Evolutionary conservation across 1,139 yeast species (phyloP).

Genomic region (Hyphopichia khmerensis): DNA sequence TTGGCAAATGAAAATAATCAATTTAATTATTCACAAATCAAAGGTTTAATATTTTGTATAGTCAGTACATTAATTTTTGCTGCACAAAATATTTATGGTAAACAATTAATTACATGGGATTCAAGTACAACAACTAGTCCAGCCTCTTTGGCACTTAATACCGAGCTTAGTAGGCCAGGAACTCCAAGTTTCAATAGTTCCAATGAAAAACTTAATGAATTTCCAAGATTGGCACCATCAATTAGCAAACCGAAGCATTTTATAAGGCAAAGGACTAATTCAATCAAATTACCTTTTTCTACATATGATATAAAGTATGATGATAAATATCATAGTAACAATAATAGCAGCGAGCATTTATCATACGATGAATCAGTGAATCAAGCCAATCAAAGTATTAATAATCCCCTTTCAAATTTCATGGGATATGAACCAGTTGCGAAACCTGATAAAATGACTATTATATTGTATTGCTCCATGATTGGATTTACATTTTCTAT

Average conservation of each 20-base stretch:
- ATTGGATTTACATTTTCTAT: constrained; percentile 34
- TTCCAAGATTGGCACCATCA: background rate
- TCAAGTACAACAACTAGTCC: constrained; percentile 16
- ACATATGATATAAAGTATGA: constrained; percentile 32
- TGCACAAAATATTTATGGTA: constrained; percentile 43
- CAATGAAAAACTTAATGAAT: background rate
- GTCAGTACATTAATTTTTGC: constrained; percentile 37
- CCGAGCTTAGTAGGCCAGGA: constrained; percentile 17
- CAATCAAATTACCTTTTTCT: constrained; percentile 32
- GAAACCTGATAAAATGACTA: constrained; percentile 41
- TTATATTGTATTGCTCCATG: constrained; percentile 36
- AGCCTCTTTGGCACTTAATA: constrained; percentile 28
- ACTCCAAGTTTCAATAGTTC: constrained; percentile 9
- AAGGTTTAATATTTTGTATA: constrained; percentile 31
- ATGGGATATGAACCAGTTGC: constrained; percentile 16
- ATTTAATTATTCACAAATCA: constrained; percentile 20
- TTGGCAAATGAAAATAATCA: constrained; percentile 12
- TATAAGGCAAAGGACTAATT: constrained; percentile 26
- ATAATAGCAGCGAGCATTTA: constrained; percentile 1
- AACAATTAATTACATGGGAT: constrained; percentile 39
- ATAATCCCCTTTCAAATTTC: constrained; percentile 23
- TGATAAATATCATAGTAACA: constrained; percentile 17
- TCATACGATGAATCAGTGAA: constrained; percentile 17
- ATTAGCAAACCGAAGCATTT: constrained; percentile 6
- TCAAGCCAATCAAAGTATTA: constrained; percentile 14